A percentile compares a stretch with the other conserved stretches of the same genome.
Conservation (phyloP, 1,284 basidiomycete genomes). For the Sparassis latifolia region DNA sequence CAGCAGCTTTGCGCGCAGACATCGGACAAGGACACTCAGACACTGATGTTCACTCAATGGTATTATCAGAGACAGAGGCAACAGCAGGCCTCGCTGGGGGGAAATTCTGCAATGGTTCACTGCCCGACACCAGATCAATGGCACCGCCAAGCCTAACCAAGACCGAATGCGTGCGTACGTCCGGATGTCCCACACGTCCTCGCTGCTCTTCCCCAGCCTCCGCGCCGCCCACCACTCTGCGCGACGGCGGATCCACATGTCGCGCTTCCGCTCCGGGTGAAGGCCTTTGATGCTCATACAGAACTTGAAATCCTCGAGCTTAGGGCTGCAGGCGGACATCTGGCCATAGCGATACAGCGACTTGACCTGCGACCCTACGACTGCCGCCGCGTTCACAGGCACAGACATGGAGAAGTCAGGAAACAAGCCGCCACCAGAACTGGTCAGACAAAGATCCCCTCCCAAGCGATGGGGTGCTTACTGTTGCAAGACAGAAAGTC, state of each 20-base stretch:
- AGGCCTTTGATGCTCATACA: conserved; percentile 83
- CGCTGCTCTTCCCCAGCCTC: conserved; percentile 72
- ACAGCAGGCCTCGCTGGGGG: too few species aligned
- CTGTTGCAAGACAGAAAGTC: conserved; percentile 77
- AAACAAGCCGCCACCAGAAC: background rate
- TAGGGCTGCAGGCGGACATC: conserved; percentile 69
- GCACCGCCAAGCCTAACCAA: background rate
- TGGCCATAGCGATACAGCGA: conserved; percentile 85
- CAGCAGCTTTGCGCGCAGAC: too few species aligned
- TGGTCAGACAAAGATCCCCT: background rate
- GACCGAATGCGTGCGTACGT: conserved; percentile 39
- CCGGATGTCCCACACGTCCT: conserved; percentile 90
- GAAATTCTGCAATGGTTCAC: too few species aligned
- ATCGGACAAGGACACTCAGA: too few species aligned
- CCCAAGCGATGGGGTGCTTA: conserved; percentile 23
- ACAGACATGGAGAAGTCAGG: background rate
- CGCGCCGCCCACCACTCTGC: conserved; percentile 91
- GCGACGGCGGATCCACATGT: conserved; percentile 78
- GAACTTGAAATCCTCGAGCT: conserved; percentile 93
- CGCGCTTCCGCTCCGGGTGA: conserved; percentile 69
- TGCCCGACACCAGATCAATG: background rate
- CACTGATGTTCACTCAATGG: too few species aligned
- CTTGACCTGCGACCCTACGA: conserved; percentile 76
- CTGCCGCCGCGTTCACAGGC: conserved; percentile 31
- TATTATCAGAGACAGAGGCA: too few species aligned